Base-by-base conservation (phyloP, 2,329 filamentous ascomycete species). In the Exophiala sp. region DNA sequence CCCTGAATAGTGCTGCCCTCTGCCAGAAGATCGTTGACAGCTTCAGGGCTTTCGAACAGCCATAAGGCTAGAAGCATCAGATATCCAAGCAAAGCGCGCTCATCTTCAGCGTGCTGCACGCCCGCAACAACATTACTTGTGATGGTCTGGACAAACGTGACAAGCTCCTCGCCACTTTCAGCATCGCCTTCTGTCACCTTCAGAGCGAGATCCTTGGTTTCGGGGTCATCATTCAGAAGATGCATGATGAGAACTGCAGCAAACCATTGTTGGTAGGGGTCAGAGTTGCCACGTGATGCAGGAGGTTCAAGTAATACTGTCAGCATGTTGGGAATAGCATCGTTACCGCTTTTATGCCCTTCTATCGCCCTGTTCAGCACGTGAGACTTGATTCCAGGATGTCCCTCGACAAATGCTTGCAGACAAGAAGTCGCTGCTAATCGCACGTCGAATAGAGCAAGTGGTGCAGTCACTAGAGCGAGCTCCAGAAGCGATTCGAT, bases 1-100 rank as follows among this genome's bases (percentile, higher is more conserved):
- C 85, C 88, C 65, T 96, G 88, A n/a, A 97, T 79, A 67, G 90
- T 95, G 71, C 90, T 96, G 1, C 89, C 92, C 69, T 99, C 94
- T 4, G 85, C 86, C 1, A 99, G 78, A 59, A 99, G 91, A 69
- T 99, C 91, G 68, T 97, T 91, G 14, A 97, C 89, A 2, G 87
- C 91, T 63, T 91, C 87, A 6, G 90, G 83, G 63, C 96, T 91
- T 67, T 99, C 92, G 67, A 91, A 99, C 8, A 97, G 77, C 89
- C 92, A 96, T 20, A 87, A 85, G 33, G 88, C 84, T 2, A 99
- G 80, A 8, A 97, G 73, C 86, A 95, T 96, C 11, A 96, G 73
- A 67, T 96, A 96, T 4, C 88, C 92, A 39, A 95, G 82, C 0
- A 87, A 79, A 58, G 95, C 80, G 29, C 91, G 82, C 62, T 89